phyloP scores from a whole-genome alignment of 2,329 filamentous ascomycete genomes.

The Penicillium paneum region DNA sequence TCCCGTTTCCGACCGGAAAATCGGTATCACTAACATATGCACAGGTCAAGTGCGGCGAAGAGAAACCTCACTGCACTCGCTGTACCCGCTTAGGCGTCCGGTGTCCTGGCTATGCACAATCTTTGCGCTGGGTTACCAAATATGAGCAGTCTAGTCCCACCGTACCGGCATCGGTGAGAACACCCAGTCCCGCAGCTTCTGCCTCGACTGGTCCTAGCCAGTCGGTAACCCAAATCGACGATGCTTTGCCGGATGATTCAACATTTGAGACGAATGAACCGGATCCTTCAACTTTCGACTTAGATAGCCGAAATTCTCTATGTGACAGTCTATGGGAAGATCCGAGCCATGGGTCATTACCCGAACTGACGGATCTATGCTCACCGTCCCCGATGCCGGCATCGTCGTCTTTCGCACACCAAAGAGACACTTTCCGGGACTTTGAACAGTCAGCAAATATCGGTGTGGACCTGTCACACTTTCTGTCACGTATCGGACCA shows the following conservation, averaged over 20 bases:
- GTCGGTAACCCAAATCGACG: background rate
- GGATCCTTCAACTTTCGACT: conserved; percentile 7
- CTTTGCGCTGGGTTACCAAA: conserved; percentile 39
- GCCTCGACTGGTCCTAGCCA: conserved; percentile 11
- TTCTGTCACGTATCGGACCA: conserved; percentile 28
- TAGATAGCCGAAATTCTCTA: conserved; percentile 21
- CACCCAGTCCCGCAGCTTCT: conserved; percentile 14
- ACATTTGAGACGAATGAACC: conserved; percentile 1
- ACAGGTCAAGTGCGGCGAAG: conserved; percentile 43
- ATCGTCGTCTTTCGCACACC: conserved; percentile 15
- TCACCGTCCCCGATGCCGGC: conserved; percentile 22
- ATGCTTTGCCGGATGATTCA: conserved; percentile 7
- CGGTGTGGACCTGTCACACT: conserved; percentile 20
- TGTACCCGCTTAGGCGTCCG: conserved; percentile 38
- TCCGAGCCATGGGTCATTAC: conserved; percentile 27
- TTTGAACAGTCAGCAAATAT: conserved; percentile 20
- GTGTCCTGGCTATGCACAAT: conserved; percentile 39
- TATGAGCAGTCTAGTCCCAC: conserved; percentile 23
- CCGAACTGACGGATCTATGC: conserved; percentile 34
- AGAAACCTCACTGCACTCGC: conserved; percentile 38
- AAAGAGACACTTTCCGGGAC: conserved; percentile 16
- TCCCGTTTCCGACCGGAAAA: background rate
- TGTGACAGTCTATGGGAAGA: conserved; percentile 35
- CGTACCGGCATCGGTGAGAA: conserved; percentile 7
- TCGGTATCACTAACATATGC: background rate